Evolutionary conservation across 2,329 filamentous ascomycete species (phyloP), one percentile per base, ranked within the genome.

Genomic region (Paecilomyces sp.): DNA sequence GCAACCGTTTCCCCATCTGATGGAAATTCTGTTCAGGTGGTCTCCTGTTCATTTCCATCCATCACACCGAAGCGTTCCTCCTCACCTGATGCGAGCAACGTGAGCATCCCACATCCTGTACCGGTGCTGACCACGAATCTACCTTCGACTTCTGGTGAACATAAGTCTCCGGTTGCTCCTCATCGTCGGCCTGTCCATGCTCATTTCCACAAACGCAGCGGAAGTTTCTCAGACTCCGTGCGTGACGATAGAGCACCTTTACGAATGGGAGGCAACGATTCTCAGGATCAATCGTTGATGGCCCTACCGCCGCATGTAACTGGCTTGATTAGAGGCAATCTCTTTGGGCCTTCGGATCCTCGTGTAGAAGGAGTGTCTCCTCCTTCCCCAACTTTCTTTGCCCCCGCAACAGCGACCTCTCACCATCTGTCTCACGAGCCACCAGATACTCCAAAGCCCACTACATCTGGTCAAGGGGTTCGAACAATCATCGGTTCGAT

Each of bases 401-500:
- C 71, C n/a, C 62, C 69, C 28, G 68, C 69, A 22, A 64, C 67
- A 6, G 67, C 65, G 9, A 63, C 65, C 56, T 58, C 64, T 22
- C 66, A 61, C 9, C 33, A 62, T 15, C 68, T 71, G 61, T 68
- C 69, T 36, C 70, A 69, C 53, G 73, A 70, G 54, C 72, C 67
- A 33, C 63, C 66, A 2, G 68, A 74, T 7, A 63, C 63, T 30
- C 55, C 66, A 5, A 75, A 71, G 56, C 61, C 66, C 7, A 62
- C 67, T 47, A 56, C 66, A 31, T 65, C 72, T 8, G 69, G 66
- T 25, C 88, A 89, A 33, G 91, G 90, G 2, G 90, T 97, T 82
- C 92, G 88, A 73, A 94, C 87, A 66, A 83, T 97, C 0, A 82
- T 99, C 56, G 90, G 92, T 6, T 93, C 90, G 63, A 90, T 97